A percentile compares a stretch with the other conserved stretches of the same genome.
These are phyloP conservation scores for Cyclocybe aegerita DNA, from an alignment of 768 basidiomycete genomes.

Conservation along the genomic window DNA sequence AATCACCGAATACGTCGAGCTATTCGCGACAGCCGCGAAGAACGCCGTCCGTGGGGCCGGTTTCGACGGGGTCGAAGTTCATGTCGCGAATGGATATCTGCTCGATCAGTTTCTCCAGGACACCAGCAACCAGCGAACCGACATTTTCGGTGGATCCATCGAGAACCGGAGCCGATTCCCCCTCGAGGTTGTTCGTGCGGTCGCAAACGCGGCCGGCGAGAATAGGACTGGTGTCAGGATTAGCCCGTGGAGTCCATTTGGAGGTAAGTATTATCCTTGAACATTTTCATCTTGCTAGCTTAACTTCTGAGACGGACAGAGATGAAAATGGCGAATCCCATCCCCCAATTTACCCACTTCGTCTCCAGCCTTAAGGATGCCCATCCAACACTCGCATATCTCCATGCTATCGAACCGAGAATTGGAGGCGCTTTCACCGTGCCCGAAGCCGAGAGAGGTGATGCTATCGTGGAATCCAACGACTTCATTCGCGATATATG, in stretches of 20 bases:
- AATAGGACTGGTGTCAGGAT: conserved; percentile 55
- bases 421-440: conserved; percentile 7
- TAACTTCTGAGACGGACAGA: conserved; percentile 19
- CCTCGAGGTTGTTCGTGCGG: conserved; percentile 52
- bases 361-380: conserved; percentile 34
- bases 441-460: conserved; percentile 8
- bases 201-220: conserved; percentile 50
- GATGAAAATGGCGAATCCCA: conserved; percentile 55
- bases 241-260: conserved; percentile 51
- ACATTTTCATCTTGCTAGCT: not conserved
- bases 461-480: conserved; percentile 25
- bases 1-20: conserved; percentile 47
- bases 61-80: conserved; percentile 64
- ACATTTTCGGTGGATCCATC: conserved; percentile 68
- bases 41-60: conserved; percentile 58
- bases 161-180: conserved; percentile 58
- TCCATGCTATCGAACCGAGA: conserved; percentile 49
- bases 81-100: conserved; percentile 47
- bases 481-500: conserved; percentile 48
- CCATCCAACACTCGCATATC: conserved; percentile 48
- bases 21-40: conserved; percentile 53
- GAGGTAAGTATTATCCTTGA: conserved; percentile 25
- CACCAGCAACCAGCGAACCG: conserved; percentile 54
- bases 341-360: conserved; percentile 54
- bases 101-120: conserved; percentile 65